Conservation (phyloP, 1,284 basidiomycete species). For the Papiliotrema nemorosa region DNA sequence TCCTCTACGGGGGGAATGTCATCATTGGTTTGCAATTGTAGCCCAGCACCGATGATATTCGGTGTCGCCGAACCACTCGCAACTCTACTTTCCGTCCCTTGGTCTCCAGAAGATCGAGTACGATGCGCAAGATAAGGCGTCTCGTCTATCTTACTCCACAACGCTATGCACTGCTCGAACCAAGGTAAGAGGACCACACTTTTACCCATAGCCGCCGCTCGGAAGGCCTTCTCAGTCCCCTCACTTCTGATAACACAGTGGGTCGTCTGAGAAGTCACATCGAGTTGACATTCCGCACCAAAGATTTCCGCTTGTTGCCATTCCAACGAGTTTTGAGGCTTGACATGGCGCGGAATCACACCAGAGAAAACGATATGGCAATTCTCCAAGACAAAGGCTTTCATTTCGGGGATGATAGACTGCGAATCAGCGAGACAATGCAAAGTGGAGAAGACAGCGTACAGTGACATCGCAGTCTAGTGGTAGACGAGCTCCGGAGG, state of each 20-base stretch:
- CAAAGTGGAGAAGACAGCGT: slow-evolving; percentile 24
- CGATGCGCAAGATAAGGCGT: slow-evolving; percentile 19
- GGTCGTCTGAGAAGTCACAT: slow-evolving; percentile 67
- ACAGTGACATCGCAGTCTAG: slow-evolving; percentile 44
- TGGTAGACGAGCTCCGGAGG: slow-evolving; percentile 53
- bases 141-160: slow-evolving; percentile 58
- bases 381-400: slow-evolving; percentile 68
- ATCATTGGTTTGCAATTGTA: slow-evolving; percentile 36
- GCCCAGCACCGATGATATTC: slow-evolving; percentile 62
- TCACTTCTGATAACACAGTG: slow-evolving; percentile 89
- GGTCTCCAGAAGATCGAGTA: slow-evolving; percentile 49
- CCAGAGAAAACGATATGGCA: slow-evolving; percentile 86
- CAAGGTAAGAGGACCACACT: slow-evolving; percentile 82
- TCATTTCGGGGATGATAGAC: slow-evolving; percentile 78
- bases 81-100: slow-evolving; percentile 47
- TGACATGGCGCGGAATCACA: slow-evolving; percentile 75
- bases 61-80: slow-evolving; percentile 66
- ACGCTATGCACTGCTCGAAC: slow-evolving; percentile 79
- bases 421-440: slow-evolving; percentile 35
- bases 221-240: slow-evolving; percentile 86
- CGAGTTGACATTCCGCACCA: slow-evolving; percentile 74
- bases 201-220: slow-evolving; percentile 65
- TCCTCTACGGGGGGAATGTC: too few relatives aligned
- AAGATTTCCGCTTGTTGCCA: slow-evolving; percentile 86
- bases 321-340: slow-evolving; percentile 61